Conservation (phyloP, 2,329 filamentous ascomycete genomes). For the Stemphylium vesicarium region DNA sequence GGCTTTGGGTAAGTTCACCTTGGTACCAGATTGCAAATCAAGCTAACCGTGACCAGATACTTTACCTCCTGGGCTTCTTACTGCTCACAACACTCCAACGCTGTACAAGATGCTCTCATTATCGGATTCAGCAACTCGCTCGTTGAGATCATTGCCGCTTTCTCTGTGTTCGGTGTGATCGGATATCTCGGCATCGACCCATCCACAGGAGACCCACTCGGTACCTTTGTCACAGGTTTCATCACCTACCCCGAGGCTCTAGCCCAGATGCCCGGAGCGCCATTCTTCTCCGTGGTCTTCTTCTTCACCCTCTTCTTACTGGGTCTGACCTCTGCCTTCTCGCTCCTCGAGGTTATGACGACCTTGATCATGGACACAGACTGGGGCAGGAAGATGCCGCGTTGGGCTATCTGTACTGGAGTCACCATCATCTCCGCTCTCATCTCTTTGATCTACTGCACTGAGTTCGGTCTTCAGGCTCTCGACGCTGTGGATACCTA, state of each 20-base stretch:
- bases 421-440: constrained; percentile 53
- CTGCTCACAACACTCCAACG: constrained; percentile 45
- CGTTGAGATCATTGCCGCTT: constrained; percentile 58
- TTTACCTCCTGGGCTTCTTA: constrained; percentile 7
- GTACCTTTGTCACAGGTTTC: constrained; percentile 61
- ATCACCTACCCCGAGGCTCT: constrained; percentile 61
- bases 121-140: constrained; percentile 59
- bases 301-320: constrained; percentile 63
- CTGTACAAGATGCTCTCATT: constrained; percentile 61
- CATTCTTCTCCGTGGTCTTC: constrained; percentile 61
- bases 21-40: not conserved
- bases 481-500: constrained; percentile 60
- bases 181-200: constrained; percentile 51
- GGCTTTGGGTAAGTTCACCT: constrained; percentile 55
- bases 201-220: constrained; percentile 51
- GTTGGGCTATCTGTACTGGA: constrained; percentile 3
- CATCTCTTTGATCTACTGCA: constrained; percentile 61
- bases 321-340: constrained; percentile 62
- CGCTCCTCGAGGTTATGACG: constrained; percentile 61
- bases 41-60: not conserved
- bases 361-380: constrained; percentile 59
- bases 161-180: constrained; percentile 60
- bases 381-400: constrained; percentile 43
- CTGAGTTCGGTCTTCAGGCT: constrained; percentile 60
- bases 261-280: constrained; percentile 59